Evolutionary conservation across 2,329 filamentous ascomycete species (phyloP), one percentile per base, ranked within the genome.

Genomic region (Stromatinia cepivora): DNA sequence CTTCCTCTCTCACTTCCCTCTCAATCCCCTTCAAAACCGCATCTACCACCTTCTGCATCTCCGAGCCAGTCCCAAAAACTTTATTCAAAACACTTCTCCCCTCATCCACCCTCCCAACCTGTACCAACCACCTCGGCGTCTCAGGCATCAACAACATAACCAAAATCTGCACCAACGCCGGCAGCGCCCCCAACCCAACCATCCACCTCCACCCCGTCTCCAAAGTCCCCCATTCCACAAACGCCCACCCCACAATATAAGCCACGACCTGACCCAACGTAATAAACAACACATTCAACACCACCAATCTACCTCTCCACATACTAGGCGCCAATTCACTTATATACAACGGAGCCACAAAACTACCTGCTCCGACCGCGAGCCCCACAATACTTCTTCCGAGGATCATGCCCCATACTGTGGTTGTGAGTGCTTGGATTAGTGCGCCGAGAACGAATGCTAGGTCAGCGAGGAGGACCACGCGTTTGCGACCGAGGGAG

Each of bases 191-290:
- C 0, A 97, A 80, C 0, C 94, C 94, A 0, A 97, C 93, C 87
- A 97, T 94, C 89, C 92, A 96, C 63, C 93, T 84, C 94, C 94
- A 98, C 1, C 91, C 92, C 17, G 84, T 86, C 48, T 76, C 77
- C 31, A 78, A 74, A 69, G 81, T 79, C 0, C 82, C 86, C 70
- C 83, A 82, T 69, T 86, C 84, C 8, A 88, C 85, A 59, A 97
- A 90, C 0, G 84, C 79, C 90, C 92, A 97, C 1, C 94, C 94
- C 9, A 93, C 81, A 1, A 96, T 78, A 79, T 97, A 97, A 2
- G 94, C 94, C 28, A 96, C 86, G 2, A 97, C 92, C 80, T 97
- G 94, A 0, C 94, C 94, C 15, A 92, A 83, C 0, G 94, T 97
- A 69, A 97, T 90, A 74, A 96, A 93, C 31, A 97, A 81, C 36